phyloP scores from a whole-genome alignment of 208 protist species.

The Leishmania aethiopica region DNA sequence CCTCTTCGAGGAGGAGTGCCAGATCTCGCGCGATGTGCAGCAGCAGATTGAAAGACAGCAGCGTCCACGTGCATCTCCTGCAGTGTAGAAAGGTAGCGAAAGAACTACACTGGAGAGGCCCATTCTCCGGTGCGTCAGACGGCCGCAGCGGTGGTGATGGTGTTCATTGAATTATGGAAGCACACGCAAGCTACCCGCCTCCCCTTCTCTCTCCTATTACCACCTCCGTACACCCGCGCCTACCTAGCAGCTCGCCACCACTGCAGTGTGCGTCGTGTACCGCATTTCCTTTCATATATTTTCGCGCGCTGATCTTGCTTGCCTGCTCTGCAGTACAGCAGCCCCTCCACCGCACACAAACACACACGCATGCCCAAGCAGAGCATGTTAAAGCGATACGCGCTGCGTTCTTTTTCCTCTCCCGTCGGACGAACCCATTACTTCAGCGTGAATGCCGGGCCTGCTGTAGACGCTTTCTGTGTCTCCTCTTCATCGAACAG shows the following conservation, averaged over 20 bases:
- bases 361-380: background rate
- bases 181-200: background rate
- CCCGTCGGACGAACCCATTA: background rate
- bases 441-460: no score
- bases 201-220: no score
- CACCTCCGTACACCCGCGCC: background rate
- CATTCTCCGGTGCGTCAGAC: background rate
- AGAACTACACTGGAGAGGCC: background rate
- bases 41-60: conserved; percentile 16
- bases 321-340: background rate
- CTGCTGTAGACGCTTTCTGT: background rate
- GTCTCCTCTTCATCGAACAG: background rate
- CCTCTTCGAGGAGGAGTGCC: conserved; percentile 47
- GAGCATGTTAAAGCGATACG: background rate
- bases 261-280: background rate
- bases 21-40: conserved; percentile 16
- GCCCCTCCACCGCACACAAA: background rate
- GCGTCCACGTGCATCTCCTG: background rate
- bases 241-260: background rate
- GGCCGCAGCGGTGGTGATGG: background rate
- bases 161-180: background rate
- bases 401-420: background rate
- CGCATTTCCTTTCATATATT: background rate
- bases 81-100: background rate
- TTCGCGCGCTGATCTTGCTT: background rate